Conservation (phyloP, 495 filamentous ascomycete genomes). For the Trichoderma reesei region DNA sequence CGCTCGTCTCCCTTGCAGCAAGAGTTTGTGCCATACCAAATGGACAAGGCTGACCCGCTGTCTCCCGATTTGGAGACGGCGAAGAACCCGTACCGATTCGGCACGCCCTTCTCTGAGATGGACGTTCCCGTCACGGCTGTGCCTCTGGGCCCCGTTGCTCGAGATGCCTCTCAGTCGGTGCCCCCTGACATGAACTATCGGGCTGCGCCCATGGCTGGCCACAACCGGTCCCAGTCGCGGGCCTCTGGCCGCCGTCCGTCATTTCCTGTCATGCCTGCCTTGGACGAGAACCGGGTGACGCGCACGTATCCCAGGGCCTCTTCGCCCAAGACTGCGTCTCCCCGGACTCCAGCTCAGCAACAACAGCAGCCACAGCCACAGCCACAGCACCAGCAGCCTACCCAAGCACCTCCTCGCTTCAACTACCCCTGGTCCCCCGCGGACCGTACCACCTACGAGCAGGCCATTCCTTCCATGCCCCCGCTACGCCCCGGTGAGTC, state of each 20-base stretch:
- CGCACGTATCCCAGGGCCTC: constrained; percentile 19
- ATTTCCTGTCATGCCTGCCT: constrained; percentile 44
- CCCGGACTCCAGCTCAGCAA: constrained; percentile 11
- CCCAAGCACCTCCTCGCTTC: constrained; percentile 37
- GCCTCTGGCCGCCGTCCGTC: constrained; percentile 48
- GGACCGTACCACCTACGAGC: constrained; percentile 30
- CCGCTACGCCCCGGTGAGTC: constrained; percentile 25
- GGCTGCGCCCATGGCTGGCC: constrained; percentile 22
- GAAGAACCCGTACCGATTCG: constrained; percentile 53
- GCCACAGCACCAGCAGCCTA: constrained; percentile 17
- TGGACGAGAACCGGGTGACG: constrained; percentile 40
- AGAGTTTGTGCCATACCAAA: constrained; percentile 38
- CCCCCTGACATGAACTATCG: constrained; percentile 84
- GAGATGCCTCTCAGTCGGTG: constrained; percentile 75
- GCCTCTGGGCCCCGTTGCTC: constrained; percentile 54
- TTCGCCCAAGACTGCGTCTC: constrained; percentile 19
- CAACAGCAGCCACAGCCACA: constrained; percentile 1
- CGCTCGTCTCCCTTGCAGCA: constrained; percentile 21
- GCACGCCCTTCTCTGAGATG: constrained; percentile 77
- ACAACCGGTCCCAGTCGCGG: constrained; percentile 41
- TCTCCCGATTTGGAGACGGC: constrained; percentile 42
- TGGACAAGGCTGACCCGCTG: constrained; percentile 38
- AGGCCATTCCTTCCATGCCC: constrained; percentile 21
- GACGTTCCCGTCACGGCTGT: constrained; percentile 80
- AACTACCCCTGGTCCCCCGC: constrained; percentile 39